Evolutionary conservation across 345 rosid species (phyloP), one percentile per base, ranked within the genome.

Genomic region (Camelina neglecta): DNA sequence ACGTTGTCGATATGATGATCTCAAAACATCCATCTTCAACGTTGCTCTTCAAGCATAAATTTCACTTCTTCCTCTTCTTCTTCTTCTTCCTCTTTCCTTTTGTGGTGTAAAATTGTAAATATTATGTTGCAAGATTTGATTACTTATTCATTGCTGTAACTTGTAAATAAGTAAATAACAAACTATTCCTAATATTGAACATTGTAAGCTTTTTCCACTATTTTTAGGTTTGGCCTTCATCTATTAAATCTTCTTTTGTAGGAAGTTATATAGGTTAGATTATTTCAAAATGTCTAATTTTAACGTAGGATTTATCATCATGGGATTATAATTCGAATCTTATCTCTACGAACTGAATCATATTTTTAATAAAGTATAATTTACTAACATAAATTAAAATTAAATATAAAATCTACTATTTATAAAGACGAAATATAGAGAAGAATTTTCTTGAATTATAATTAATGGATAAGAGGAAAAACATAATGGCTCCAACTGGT

Each of bases 1-100:
- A 66, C 87, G 89, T 6, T 72, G 80, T 58, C 86, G 88, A 18
- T 85, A 85, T 39, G 86, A 92, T 67, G 54, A 85, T 76, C 88
- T 91, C 42, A 84, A 81, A 81, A 84, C 84, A 49, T 72, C 79
- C 31, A 80, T 93, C 41, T 78, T 82, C 9, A 85, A 77, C 74
- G 75, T 77, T 68, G 80, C 70, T 48, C 67, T 74, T 20, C 82
- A 85, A 33, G 69, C 70, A 4, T 79, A 61, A 73, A 8, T 2
- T 56, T 31, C 9, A 54, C 16, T 69, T 21, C 51, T 60, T 50
- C 38, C 20, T 35, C 16, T 26, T 63, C 8, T 0, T 15, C 5
- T 42, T 35, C 7, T 12, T 47, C 6, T 6, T n/a, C 18, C 18
- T 18, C 18, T 18, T 18, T 18, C 0, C 10, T 2, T 1, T 29